These are phyloP conservation scores for Zygotorulaspora mrakii DNA, from an alignment of 1,139 yeast genomes.

Conservation along the genomic window DNA sequence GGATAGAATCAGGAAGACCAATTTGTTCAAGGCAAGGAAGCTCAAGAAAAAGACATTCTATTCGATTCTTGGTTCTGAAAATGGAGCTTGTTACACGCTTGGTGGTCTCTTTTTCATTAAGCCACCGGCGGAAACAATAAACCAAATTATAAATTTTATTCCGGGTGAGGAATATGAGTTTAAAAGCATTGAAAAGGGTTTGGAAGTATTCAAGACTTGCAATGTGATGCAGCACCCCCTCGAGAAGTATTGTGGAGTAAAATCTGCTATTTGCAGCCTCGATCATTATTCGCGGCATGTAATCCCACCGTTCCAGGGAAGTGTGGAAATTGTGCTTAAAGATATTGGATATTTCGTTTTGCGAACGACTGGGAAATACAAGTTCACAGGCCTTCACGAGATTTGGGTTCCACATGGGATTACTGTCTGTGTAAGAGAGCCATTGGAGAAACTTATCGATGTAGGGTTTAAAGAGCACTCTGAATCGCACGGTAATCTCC, in stretches of 20 bases:
- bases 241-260: conserved; percentile 38
- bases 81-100: conserved; percentile 46
- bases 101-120: conserved; percentile 60
- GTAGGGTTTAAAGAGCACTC: conserved; percentile 14
- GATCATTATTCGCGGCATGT: conserved; percentile 43
- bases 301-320: conserved; percentile 66
- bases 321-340: conserved; percentile 63
- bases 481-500: conserved; percentile 14
- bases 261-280: conserved; percentile 35
- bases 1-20: conserved; percentile 31
- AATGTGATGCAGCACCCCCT: conserved; percentile 30
- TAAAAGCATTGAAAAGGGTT: conserved; percentile 30
- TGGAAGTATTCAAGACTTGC: conserved; percentile 34
- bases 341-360: conserved; percentile 66
- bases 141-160: conserved; percentile 38
- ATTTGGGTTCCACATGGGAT: conserved; percentile 51
- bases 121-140: conserved; percentile 45
- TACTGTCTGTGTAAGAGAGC: conserved; percentile 42
- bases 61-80: conserved; percentile 40
- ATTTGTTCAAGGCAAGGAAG: conserved; percentile 24
- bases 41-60: conserved; percentile 38
- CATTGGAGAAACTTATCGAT: conserved; percentile 27
- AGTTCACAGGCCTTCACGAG: conserved; percentile 40
- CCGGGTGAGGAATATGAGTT: conserved; percentile 34
- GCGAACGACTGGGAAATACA: conserved; percentile 57